phyloP scores from a whole-genome alignment of 495 filamentous ascomycete species.

The Astrothelium macrocarpum region DNA sequence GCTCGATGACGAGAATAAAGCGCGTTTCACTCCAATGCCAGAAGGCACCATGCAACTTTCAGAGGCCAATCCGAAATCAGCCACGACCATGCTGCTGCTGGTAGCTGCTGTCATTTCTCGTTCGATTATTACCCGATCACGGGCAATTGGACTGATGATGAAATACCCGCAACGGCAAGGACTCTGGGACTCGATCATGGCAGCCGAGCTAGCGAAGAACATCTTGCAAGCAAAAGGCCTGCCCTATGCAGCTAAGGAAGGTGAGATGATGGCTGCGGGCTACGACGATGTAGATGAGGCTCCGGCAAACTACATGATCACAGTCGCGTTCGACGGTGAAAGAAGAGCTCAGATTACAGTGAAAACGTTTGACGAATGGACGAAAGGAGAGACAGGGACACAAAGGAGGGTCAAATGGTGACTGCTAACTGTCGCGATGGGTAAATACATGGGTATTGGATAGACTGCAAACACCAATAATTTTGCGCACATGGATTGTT shows the following conservation, averaged over 20 bases:
- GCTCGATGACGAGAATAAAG: neutral
- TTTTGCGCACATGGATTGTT: too few species aligned
- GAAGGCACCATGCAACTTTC: neutral
- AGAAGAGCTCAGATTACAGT: neutral
- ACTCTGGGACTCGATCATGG: conserved; percentile 52
- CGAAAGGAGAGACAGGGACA: neutral
- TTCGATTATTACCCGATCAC: conserved; percentile 41
- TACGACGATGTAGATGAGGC: neutral
- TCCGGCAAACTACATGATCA: neutral
- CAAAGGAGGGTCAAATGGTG: neutral
- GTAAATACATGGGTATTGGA: neutral
- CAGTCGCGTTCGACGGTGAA: neutral
- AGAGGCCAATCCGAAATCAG: neutral
- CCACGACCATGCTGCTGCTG: neutral
- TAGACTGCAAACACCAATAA: neutral
- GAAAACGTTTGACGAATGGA: conserved; percentile 1
- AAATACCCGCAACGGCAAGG: conserved; percentile 49
- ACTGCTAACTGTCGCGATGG: neutral
- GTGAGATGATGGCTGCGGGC: conserved; percentile 33
- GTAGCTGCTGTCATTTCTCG: conserved; percentile 22
- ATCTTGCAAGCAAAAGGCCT: neutral
- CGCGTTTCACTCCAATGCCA: neutral
- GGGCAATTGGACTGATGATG: conserved; percentile 47
- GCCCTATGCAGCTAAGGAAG: conserved; percentile 48
- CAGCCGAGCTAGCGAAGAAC: conserved; percentile 40